A percentile compares a stretch with the other conserved stretches of the same genome.
phyloP scores from a whole-genome alignment of 23 red algal genomes.

The Cyanidioschyzon merolae region DNA sequence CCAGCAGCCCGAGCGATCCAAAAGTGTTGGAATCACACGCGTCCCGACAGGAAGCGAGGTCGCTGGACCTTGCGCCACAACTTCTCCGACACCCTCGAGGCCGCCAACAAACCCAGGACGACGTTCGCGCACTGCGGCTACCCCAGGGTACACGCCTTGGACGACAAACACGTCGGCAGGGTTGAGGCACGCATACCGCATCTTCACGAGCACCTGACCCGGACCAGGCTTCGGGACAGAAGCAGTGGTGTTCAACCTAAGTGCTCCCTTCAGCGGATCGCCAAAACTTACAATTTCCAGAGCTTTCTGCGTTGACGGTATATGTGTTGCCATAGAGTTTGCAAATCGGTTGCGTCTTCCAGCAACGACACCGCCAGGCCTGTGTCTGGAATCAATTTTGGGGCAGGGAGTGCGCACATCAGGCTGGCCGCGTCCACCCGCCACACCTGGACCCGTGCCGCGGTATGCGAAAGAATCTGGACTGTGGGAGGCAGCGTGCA shows the following conservation, averaged over 20 bases:
- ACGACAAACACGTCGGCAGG: constrained; percentile 25
- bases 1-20: constrained; percentile 15
- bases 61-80: constrained; percentile 19
- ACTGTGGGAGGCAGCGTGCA: too few species aligned
- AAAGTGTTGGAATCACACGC: constrained; percentile 18
- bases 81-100: constrained; percentile 21
- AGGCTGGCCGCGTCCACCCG: too few species aligned
- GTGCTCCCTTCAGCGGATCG: constrained; percentile 21
- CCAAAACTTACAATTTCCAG: constrained; percentile 21
- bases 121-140: constrained; percentile 10
- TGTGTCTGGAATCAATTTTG: too few species aligned
- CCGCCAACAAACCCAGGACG: constrained; percentile 23
- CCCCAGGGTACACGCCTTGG: constrained; percentile 26
- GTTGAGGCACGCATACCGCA: constrained; percentile 21
- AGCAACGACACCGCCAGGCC: too few species aligned
- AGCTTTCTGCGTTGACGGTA: constrained; percentile 17
- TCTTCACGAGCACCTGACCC: constrained; percentile 21
- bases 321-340: neutral
- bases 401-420: too few species aligned
- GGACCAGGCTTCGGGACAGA: constrained; percentile 5
- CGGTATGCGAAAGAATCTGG: too few species aligned
- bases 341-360: too few species aligned
- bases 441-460: too few species aligned
- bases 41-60: constrained; percentile 13
- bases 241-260: neutral